Evolutionary conservation across 1,284 basidiomycete species (phyloP).

Genomic region (Leucoagaricus sp.): DNA sequence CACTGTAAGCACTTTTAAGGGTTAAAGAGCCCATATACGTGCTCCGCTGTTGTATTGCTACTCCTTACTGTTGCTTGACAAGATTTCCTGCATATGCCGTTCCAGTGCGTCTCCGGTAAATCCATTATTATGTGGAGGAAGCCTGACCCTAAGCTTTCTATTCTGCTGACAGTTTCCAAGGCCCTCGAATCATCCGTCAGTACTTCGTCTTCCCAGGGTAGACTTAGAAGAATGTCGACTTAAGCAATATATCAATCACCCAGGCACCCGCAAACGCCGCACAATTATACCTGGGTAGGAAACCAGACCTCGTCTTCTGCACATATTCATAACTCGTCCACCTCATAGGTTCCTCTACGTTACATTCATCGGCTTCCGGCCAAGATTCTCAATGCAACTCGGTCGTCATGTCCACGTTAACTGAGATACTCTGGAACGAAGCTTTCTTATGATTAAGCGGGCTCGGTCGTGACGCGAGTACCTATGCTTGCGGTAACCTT

Average conservation of each 20-base stretch:
- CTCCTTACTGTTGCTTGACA: neutral
- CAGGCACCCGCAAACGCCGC: constrained; percentile 24
- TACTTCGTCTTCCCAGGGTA: no score
- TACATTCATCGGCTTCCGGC: constrained; percentile 32
- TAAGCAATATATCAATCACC: neutral
- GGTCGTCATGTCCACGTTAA: constrained; percentile 34
- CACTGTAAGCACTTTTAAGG: no score
- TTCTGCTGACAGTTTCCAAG: constrained; percentile 2
- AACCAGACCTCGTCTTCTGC: neutral
- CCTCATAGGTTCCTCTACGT: constrained; percentile 34
- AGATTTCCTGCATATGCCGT: constrained; percentile 7
- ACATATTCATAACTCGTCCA: neutral
- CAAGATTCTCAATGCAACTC: constrained; percentile 34
- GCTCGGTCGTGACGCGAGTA: no score
- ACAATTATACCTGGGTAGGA: constrained; percentile 34
- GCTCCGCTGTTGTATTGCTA: neutral
- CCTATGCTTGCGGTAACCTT: no score
- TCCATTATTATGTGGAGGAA: neutral
- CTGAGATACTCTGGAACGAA: constrained; percentile 5
- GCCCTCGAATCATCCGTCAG: constrained; percentile 8
- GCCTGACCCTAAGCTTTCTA: neutral
- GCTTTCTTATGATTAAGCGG: neutral
- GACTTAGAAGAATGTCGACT: neutral
- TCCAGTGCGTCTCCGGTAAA: neutral
- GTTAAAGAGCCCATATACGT: no score